A percentile compares a stretch with the other conserved stretches of the same genome.
phyloP scores from a whole-genome alignment of 352 stramenopile genomes.

The Globisporangium solare region DNA sequence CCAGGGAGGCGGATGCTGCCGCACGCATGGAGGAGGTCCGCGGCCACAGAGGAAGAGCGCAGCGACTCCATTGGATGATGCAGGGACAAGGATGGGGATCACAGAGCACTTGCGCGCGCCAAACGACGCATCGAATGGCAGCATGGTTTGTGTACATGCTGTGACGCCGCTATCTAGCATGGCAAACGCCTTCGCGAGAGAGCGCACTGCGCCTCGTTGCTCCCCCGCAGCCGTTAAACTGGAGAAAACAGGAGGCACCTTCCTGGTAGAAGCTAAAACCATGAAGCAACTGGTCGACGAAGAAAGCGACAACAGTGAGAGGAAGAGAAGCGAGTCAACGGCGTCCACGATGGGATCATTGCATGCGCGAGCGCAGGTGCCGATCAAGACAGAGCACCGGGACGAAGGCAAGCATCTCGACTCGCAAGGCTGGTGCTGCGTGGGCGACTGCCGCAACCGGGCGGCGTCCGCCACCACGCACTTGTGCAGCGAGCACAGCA shows the following conservation, averaged over 20 bases:
- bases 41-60: constrained; percentile 10
- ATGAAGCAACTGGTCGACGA: neutral
- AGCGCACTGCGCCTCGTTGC: neutral
- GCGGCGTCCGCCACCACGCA: neutral
- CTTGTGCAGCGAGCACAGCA: constrained; percentile 13
- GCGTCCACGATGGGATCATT: neutral
- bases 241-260: neutral
- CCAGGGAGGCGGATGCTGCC: constrained; percentile 44
- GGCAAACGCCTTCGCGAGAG: no score
- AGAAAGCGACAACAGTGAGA: neutral
- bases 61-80: neutral
- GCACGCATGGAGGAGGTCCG: constrained; percentile 34
- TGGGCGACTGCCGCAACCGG: constrained; percentile 6
- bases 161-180: neutral
- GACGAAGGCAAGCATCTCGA: no score
- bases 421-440: neutral
- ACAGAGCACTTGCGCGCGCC: neutral
- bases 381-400: no score
- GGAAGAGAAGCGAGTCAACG: neutral
- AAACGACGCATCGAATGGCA: neutral
- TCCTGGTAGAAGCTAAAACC: neutral
- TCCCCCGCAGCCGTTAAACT: neutral
- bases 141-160: neutral
- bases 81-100: neutral
- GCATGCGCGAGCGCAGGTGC: neutral